phyloP scores from a whole-genome alignment of 768 basidiomycete genomes.

The Pleurotus eryngii region DNA sequence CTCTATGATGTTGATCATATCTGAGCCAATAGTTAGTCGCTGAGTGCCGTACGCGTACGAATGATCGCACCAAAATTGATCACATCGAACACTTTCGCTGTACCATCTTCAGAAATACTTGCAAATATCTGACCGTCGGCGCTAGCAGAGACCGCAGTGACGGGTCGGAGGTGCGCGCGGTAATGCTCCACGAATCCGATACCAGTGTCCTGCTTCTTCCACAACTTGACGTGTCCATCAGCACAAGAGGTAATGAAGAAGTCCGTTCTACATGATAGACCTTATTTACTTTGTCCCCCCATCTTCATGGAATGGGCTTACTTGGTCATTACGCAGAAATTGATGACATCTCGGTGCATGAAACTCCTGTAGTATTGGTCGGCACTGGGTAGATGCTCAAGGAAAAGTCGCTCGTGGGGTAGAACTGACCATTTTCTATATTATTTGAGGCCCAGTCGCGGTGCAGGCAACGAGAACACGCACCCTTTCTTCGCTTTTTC shows the following conservation, averaged over 20 bases:
- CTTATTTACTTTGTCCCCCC: background rate
- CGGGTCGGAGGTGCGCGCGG: slow-evolving; percentile 81
- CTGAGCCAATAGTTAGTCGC: slow-evolving; percentile 34
- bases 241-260: slow-evolving; percentile 93
- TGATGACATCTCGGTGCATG: slow-evolving; percentile 94
- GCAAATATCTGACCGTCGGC: slow-evolving; percentile 92
- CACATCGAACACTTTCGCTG: slow-evolving; percentile 94
- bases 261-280: slow-evolving; percentile 59
- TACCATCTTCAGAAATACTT: slow-evolving; percentile 87
- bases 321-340: slow-evolving; percentile 88
- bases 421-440: slow-evolving; percentile 57
- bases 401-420: slow-evolving; percentile 88
- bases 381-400: slow-evolving; percentile 87
- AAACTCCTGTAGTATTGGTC: slow-evolving; percentile 97
- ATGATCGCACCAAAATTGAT: slow-evolving; percentile 86
- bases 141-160: slow-evolving; percentile 80
- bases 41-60: background rate
- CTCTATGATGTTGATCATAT: slow-evolving; percentile 99
- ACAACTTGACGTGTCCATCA: slow-evolving; percentile 95
- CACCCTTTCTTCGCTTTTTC: slow-evolving; percentile 87
- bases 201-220: slow-evolving; percentile 96
- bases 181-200: slow-evolving; percentile 99
- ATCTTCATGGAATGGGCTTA: slow-evolving; percentile 32
- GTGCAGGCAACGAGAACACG: slow-evolving; percentile 16
- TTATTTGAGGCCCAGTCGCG: slow-evolving; percentile 28